A percentile compares a stretch with the other conserved stretches of the same genome.
Conservation (phyloP, 1,284 basidiomycete species). For the Entoloma clypeatum region DNA sequence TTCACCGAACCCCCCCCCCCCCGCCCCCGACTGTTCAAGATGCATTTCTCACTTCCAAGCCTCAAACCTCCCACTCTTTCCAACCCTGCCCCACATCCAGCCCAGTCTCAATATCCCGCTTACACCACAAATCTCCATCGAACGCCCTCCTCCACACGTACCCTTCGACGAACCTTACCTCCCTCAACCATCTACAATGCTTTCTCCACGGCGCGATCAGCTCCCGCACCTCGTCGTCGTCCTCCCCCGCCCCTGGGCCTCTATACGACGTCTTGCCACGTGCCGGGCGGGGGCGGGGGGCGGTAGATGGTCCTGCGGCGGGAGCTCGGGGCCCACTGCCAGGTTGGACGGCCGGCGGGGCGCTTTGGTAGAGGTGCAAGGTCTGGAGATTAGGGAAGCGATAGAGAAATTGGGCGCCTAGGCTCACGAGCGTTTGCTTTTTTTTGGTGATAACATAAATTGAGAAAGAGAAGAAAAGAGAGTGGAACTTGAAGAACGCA, state of each 20-base stretch:
- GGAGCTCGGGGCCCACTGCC: background rate
- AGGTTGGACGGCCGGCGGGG: slow-evolving; percentile 1
- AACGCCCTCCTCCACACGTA: slow-evolving; percentile 20
- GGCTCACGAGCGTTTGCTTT: slow-evolving; percentile 19
- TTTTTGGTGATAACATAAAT: background rate
- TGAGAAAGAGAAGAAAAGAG: background rate
- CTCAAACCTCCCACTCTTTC: no score
- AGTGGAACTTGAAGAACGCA: background rate
- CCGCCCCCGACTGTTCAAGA: background rate
- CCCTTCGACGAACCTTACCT: slow-evolving; percentile 20
- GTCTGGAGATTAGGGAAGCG: slow-evolving; percentile 14
- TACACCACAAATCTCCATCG: slow-evolving; percentile 19
- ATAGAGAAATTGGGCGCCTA: slow-evolving; percentile 19
- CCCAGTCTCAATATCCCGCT: slow-evolving; percentile 2
- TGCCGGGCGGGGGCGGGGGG: slow-evolving; percentile 4
- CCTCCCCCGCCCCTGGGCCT: slow-evolving; percentile 8
- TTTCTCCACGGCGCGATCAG: slow-evolving; percentile 20
- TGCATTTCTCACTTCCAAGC: background rate
- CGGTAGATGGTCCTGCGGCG: background rate
- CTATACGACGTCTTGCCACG: no score
- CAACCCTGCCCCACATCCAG: background rate
- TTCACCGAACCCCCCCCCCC: background rate
- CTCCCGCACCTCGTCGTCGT: slow-evolving; percentile 14
- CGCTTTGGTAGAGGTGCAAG: slow-evolving; percentile 15
- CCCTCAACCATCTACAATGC: slow-evolving; percentile 14